phyloP scores from a whole-genome alignment of 768 basidiomycete species.

The Daedaleopsis nitida region DNA sequence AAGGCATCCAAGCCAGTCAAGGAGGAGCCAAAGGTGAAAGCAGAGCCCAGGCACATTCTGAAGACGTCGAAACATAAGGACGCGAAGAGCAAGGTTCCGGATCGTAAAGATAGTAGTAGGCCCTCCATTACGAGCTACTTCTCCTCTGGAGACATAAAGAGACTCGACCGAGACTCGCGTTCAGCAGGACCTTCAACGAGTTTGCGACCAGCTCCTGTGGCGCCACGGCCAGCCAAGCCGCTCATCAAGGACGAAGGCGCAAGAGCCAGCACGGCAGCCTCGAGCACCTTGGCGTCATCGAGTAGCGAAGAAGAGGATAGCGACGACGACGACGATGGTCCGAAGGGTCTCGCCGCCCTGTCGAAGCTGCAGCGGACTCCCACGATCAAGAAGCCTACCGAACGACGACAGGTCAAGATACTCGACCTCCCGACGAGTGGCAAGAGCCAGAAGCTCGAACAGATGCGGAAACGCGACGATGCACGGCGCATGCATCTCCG shows the following conservation, averaged over 20 bases:
- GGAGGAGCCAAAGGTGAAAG: constrained; percentile 13
- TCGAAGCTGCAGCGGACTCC: constrained; percentile 63
- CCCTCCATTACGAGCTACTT: constrained; percentile 22
- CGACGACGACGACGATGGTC: constrained; percentile 47
- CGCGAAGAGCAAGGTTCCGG: not conserved
- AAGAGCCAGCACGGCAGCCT: constrained; percentile 25
- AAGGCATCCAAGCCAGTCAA: constrained; percentile 6
- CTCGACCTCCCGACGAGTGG: constrained; percentile 52
- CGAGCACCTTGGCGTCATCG: constrained; percentile 41
- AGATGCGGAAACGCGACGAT: constrained; percentile 59
- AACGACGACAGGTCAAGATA: constrained; percentile 65
- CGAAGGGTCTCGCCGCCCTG: constrained; percentile 52
- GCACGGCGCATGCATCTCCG: constrained; percentile 65
- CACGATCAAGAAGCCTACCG: constrained; percentile 53
- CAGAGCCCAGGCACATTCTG: constrained; percentile 10
- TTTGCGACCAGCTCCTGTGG: constrained; percentile 2
- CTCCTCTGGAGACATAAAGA: constrained; percentile 37
- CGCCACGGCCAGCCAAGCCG: not conserved
- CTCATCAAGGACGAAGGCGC: constrained; percentile 13
- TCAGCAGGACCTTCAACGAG: not conserved
- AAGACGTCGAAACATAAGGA: constrained; percentile 11
- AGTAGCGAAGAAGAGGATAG: constrained; percentile 50
- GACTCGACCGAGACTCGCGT: constrained; percentile 34
- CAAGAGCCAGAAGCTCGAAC: constrained; percentile 48
- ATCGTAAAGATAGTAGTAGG: constrained; percentile 9